phyloP scores from a whole-genome alignment of 2,329 filamentous ascomycete species.

The Raffaelea deltoideospora region DNA sequence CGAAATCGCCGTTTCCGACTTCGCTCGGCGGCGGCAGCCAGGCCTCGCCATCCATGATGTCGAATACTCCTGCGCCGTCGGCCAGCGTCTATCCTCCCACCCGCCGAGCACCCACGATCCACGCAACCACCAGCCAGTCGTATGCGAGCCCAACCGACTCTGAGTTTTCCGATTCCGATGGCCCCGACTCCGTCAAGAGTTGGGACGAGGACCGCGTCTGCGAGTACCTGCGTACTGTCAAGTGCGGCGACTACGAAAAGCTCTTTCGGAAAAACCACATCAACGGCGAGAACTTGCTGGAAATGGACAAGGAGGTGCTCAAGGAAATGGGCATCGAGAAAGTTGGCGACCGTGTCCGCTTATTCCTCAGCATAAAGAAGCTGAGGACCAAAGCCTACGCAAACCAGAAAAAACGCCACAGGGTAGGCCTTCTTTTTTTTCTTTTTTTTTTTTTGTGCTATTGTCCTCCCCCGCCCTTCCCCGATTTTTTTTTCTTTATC shows the following conservation, averaged over 20 bases:
- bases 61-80: constrained; percentile 22
- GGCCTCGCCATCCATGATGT: no score
- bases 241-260: constrained; percentile 86
- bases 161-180: constrained; percentile 75
- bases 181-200: constrained; percentile 59
- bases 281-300: constrained; percentile 89
- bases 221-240: constrained; percentile 81
- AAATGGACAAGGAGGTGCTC: constrained; percentile 91
- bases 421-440: constrained; percentile 33
- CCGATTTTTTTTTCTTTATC: no score
- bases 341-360: constrained; percentile 85
- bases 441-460: background rate
- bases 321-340: constrained; percentile 99
- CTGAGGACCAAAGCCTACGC: constrained; percentile 61
- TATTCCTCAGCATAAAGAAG: constrained; percentile 76
- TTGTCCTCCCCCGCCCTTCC: no score
- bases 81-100: constrained; percentile 34
- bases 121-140: constrained; percentile 30
- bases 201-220: constrained; percentile 90
- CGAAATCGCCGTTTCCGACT: constrained; percentile 55
- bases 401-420: constrained; percentile 69
- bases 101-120: constrained; percentile 34
- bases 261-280: constrained; percentile 81
- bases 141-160: constrained; percentile 81
- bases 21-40: constrained; percentile 34